Conservation (phyloP, 2,329 filamentous ascomycete species). For the Aspergillus piperis region DNA sequence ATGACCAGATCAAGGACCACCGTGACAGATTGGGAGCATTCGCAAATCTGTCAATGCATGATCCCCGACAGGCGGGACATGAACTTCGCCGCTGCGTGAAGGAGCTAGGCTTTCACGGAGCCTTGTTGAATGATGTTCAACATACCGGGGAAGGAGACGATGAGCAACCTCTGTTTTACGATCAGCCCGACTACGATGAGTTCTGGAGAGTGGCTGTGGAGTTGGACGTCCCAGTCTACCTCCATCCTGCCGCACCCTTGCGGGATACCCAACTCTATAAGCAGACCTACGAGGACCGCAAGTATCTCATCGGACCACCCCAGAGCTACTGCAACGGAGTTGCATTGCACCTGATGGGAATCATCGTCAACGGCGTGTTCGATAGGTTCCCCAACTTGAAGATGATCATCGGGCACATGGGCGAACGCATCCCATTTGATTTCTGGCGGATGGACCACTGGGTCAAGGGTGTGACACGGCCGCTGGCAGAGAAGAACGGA, state of each 20-base stretch:
- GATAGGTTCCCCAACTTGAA: slow-evolving; percentile 6
- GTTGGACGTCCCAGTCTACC: slow-evolving; percentile 62
- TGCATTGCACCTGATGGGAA: slow-evolving; percentile 2
- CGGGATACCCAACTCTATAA: slow-evolving; percentile 48
- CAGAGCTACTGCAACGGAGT: slow-evolving; percentile 58
- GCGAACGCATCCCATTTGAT: slow-evolving; percentile 7
- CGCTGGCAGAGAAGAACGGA: slow-evolving; percentile 18
- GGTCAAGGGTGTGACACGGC: slow-evolving; percentile 29
- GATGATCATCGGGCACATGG: neutral
- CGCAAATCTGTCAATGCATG: slow-evolving; percentile 31
- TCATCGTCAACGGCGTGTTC: slow-evolving; percentile 5
- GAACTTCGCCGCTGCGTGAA: slow-evolving; percentile 49
- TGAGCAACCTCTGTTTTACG: slow-evolving; percentile 62
- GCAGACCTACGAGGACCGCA: slow-evolving; percentile 56
- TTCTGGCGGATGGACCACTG: slow-evolving; percentile 23
- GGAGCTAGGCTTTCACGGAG: slow-evolving; percentile 60
- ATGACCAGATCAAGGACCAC: slow-evolving; percentile 36
- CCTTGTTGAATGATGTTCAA: slow-evolving; percentile 61
- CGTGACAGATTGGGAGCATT: slow-evolving; percentile 21
- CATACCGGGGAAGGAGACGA: slow-evolving; percentile 53
- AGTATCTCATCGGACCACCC: slow-evolving; percentile 59
- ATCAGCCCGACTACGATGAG: slow-evolving; percentile 54
- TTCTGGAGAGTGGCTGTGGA: slow-evolving; percentile 60
- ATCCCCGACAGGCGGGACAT: slow-evolving; percentile 31
- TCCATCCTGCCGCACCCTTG: slow-evolving; percentile 59